Evolutionary conservation across 2,329 filamentous ascomycete species (phyloP).

Genomic region (Geosmithia flava): DNA sequence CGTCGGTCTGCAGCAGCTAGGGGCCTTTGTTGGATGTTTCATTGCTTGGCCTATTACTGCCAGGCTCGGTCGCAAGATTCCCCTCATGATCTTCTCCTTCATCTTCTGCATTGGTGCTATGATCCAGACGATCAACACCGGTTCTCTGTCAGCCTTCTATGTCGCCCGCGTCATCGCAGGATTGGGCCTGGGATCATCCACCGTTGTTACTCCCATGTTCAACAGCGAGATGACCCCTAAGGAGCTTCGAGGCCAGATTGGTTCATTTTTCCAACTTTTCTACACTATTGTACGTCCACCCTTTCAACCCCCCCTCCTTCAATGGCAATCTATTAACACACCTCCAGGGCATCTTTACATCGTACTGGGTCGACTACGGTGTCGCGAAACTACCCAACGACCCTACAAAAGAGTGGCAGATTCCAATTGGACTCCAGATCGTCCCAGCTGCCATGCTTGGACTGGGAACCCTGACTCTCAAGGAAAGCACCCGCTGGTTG

Average conservation of each 20-base stretch:
- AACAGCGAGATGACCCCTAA: slow-evolving; percentile 2
- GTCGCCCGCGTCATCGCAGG: slow-evolving; percentile 16
- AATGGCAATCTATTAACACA: background rate
- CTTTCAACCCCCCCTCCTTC: background rate
- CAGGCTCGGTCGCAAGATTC: background rate
- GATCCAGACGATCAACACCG: slow-evolving; percentile 24
- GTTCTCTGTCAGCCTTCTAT: slow-evolving; percentile 15
- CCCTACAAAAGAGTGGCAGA: slow-evolving; percentile 35
- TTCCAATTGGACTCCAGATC: slow-evolving; percentile 39
- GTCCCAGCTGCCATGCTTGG: slow-evolving; percentile 32
- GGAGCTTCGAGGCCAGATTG: slow-evolving; percentile 2
- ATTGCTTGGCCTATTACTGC: slow-evolving; percentile 1
- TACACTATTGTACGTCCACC: background rate
- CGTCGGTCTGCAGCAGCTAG: slow-evolving; percentile 3
- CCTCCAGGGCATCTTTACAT: slow-evolving; percentile 5
- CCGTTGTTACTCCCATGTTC: slow-evolving; percentile 20
- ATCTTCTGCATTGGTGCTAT: slow-evolving; percentile 22
- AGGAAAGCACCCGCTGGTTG: slow-evolving; percentile 38
- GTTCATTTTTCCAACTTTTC: slow-evolving; percentile 1
- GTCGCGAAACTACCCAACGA: slow-evolving; percentile 1
- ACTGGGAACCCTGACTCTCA: slow-evolving; percentile 31
- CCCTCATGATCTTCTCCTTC: slow-evolving; percentile 12
- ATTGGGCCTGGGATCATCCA: slow-evolving; percentile 15
- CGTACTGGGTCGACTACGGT: slow-evolving; percentile 6
- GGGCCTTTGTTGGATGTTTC: slow-evolving; percentile 2